Base-by-base conservation (phyloP, 106 monocot genomes). In the Phalaenopsis aphrodite region DNA sequence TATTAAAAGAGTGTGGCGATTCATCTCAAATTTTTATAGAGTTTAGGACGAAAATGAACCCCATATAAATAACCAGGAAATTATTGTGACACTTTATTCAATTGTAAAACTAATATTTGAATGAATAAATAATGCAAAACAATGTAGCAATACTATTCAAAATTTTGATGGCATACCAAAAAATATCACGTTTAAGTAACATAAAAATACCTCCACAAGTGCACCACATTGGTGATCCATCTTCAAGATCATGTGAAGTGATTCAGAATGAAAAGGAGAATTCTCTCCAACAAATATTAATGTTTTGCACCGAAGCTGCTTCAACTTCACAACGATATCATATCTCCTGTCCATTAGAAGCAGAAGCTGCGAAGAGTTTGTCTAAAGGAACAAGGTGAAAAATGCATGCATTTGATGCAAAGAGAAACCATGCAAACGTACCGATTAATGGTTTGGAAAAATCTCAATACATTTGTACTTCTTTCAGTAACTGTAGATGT, bases 251-350 rank as follows among this genome's bases (percentile, higher is more conserved):
- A 94, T 89, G 77, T 94, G 83, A 56, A 94, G 76, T 19, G 91
- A 79, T 55, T 89, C 89, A 3, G 87, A 79, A 57, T 89, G 87
- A 84, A 91, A 89, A 16, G 87, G 86, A 48, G 91, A 91, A 76
- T 85, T 85, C 56, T 89, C 91, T 24, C 94, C 94, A 5, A 91
- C 91, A 76, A 87, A 89, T 72, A 92, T 87, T 71, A 92, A 89
- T 7, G 91, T 89, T 61, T 77, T 56, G 69, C 91, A 92, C 41
- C 80, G 83, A 14, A 92, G 75, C 38, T 83, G 83, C 83, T 87
- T 87, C 81, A 90, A 56, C 24, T 76, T 55, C 81, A 83, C 90
- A 0, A 87, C 85, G 48, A 90, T 65, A 64, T 90, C 90, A 77
- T 82, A 77, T 45, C 91, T 83, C 85, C 91, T 91, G 83, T 49